Percentiles rank a stretch among this genome's conserved stretches.
Evolutionary conservation across 2,329 filamentous ascomycete species (phyloP).

Genomic region (Xylaria multiplex): DNA sequence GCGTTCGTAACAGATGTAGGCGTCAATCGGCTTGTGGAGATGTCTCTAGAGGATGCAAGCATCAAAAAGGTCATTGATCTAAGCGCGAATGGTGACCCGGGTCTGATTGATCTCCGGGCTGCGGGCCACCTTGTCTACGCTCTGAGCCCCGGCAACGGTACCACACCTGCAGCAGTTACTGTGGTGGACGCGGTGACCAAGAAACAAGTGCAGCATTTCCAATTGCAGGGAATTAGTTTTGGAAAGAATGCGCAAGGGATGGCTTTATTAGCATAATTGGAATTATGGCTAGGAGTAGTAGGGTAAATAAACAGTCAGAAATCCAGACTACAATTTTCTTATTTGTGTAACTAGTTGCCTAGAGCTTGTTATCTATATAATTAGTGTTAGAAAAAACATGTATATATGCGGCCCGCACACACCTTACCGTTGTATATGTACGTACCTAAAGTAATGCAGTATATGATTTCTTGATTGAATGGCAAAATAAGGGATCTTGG

Average conservation of each 20-base stretch:
- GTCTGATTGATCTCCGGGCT: constrained; percentile 64
- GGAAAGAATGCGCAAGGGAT: constrained; percentile 48
- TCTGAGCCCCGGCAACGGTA: constrained; percentile 63
- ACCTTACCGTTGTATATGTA: no score
- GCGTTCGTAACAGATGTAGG: constrained; percentile 69
- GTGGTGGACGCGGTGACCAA: constrained; percentile 51
- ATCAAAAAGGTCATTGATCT: constrained; percentile 58
- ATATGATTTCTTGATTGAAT: no score
- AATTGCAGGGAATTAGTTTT: constrained; percentile 41
- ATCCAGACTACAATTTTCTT: no score
- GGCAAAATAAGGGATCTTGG: no score
- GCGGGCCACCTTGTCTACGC: constrained; percentile 67
- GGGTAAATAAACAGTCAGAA: no score
- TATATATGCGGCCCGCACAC: no score
- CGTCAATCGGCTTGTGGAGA: constrained; percentile 64
- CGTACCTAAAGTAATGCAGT: no score
- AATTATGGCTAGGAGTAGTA: no score
- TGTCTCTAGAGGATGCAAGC: constrained; percentile 60
- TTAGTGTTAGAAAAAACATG: no score
- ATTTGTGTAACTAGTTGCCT: no score
- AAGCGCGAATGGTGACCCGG: constrained; percentile 57
- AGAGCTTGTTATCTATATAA: no score
- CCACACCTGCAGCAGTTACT: constrained; percentile 49
- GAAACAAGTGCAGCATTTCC: constrained; percentile 50
- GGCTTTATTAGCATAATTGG: constrained; percentile 40